Base-by-base conservation (phyloP, 2,329 filamentous ascomycete species). In the Cladosporium halotolerans region DNA sequence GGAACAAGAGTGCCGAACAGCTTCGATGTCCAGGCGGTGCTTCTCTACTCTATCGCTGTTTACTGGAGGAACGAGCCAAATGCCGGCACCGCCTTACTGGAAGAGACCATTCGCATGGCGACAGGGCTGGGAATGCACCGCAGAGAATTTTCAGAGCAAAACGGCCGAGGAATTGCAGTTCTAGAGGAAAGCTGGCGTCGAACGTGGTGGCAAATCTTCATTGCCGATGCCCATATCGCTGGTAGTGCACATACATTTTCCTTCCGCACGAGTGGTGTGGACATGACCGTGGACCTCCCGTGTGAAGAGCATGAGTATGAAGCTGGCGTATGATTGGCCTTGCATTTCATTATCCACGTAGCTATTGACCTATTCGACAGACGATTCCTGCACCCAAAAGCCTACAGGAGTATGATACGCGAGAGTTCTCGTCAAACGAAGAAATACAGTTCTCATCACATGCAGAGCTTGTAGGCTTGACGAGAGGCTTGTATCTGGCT, bases 221-320 rank as follows among this genome's bases (percentile, higher is more conserved):
- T 49, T 45, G 39, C 40, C 9, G 52, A 54, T 34, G 52, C 45
- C 16, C 40, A 54, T 34, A 39, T 34, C 18, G 52, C 45, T 16
- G 52, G 36, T 14, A 54, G 23, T 42, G 39, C 43, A 46, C 39
- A 48, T 28, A 23, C 36, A 23, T 18, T 48, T 36, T 6, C 28
- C 28, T 38, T 41, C 23, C 36, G 36, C 14, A 48, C 40, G 18
- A n/a, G 28, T 14, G 31, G 45, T 34, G n/a, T 31, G 13, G 52
- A 54, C 33, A 46, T 46, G 19, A 44, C 45, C 3, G 33, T 32
- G 7, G 52, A 49, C 9, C 45, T 54, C 8, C 52, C 52, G 33
- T 54, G 52, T 49, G 52, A 54, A 32, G 52, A 54, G 19, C 23
- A 34, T 28, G 52, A 50, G 38, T 52, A 45, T 39, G 49, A 52